Percentiles rank a stretch among this genome's conserved stretches.
Conservation (phyloP, 805 yeast genomes). For the Schizosaccharomyces japonicus region DNA sequence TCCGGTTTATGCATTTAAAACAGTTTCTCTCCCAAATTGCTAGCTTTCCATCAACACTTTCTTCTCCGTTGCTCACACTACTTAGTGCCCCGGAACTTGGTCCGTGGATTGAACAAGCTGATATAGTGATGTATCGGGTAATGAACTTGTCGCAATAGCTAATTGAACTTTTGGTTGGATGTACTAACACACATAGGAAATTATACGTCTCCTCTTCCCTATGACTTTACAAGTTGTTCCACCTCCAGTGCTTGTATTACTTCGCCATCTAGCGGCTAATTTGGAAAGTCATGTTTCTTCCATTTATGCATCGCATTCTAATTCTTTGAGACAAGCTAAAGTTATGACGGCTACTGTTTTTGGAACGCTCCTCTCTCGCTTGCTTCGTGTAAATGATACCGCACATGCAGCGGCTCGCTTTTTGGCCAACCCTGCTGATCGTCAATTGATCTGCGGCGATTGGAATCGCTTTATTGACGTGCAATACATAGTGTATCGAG, state of each 20-base stretch:
- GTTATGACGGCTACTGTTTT: constrained; percentile 31
- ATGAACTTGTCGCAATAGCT: constrained; percentile 23
- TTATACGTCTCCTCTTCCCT: constrained; percentile 37
- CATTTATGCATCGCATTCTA: constrained; percentile 3
- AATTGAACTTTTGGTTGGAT: background rate
- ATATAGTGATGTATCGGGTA: constrained; percentile 3
- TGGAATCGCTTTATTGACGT: constrained; percentile 31
- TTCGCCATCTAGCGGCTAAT: constrained; percentile 29
- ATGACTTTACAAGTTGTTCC: constrained; percentile 37
- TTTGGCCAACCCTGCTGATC: constrained; percentile 22
- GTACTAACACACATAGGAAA: constrained; percentile 17
- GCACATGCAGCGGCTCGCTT: constrained; percentile 27
- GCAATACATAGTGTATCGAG: constrained; percentile 23
- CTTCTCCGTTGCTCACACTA: background rate
- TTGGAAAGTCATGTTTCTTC: constrained; percentile 21
- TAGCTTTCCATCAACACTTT: constrained; percentile 29
- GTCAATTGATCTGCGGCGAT: constrained; percentile 29
- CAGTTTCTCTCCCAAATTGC: constrained; percentile 31
- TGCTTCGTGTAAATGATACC: constrained; percentile 31
- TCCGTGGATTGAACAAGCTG: background rate
- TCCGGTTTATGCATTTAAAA: constrained; percentile 43
- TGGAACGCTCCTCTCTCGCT: constrained; percentile 27
- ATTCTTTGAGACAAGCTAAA: constrained; percentile 24
- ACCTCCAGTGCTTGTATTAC: constrained; percentile 26
- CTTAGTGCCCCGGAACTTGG: background rate